These are phyloP conservation scores for Umbelopsis ramanniana DNA, from an alignment of 192 early-diverging fungal genomes.

Conservation along the genomic window DNA sequence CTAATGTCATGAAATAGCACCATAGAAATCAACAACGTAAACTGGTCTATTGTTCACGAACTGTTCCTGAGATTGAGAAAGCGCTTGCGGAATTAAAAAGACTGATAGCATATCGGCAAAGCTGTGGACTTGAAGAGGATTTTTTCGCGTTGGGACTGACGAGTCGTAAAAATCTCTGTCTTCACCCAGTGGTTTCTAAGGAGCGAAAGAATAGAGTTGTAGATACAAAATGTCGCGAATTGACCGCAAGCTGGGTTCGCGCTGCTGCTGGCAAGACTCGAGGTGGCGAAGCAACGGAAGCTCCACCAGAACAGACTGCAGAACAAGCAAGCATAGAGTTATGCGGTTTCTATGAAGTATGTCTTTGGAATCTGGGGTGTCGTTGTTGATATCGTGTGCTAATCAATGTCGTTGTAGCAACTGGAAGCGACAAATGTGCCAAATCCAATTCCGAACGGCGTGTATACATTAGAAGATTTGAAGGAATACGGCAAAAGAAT, in stretches of 20 bases:
- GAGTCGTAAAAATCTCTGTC: constrained; percentile 91
- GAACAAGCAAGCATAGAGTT: constrained; percentile 51
- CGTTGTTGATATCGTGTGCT: constrained; percentile 31
- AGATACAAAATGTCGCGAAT: constrained; percentile 88
- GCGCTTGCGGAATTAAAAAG: constrained; percentile 94
- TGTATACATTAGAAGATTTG: constrained; percentile 97
- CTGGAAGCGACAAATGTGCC: constrained; percentile 67
- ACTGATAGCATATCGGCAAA: constrained; percentile 82
- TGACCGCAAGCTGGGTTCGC: constrained; percentile 95
- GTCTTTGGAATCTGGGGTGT: background rate
- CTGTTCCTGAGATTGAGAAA: constrained; percentile 99
- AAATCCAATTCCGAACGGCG: constrained; percentile 78
- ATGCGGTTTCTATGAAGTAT: constrained; percentile 84
- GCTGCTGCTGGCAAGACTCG: constrained; percentile 57
- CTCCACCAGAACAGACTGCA: constrained; percentile 10
- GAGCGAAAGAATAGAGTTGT: constrained; percentile 86
- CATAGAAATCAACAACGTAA: constrained; percentile 92
- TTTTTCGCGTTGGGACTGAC: constrained; percentile 95
- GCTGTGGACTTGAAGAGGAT: constrained; percentile 68
- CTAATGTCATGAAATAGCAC: constrained; percentile 45
- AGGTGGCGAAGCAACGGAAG: constrained; percentile 15
- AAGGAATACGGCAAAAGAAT: constrained; percentile 76
- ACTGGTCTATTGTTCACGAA: constrained; percentile 99
- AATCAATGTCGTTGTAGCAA: constrained; percentile 46
- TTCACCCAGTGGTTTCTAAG: constrained; percentile 87